Base-by-base conservation (phyloP, 2,329 filamentous ascomycete species). In the Scedosporium apiospermum region DNA sequence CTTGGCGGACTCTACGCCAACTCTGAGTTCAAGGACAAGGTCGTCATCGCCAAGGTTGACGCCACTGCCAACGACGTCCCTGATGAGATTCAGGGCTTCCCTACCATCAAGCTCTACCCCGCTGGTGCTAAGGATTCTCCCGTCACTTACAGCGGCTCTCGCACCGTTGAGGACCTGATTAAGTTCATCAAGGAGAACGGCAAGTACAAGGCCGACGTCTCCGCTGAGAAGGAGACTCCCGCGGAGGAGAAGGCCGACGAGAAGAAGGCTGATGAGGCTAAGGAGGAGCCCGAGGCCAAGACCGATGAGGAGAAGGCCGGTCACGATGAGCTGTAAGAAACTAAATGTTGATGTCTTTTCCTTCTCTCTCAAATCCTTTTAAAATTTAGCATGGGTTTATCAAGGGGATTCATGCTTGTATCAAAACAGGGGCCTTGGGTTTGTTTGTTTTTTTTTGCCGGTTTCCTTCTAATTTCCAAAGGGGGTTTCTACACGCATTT, bases 51-150 rank as follows among this genome's bases (percentile, higher is more conserved):
- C 78, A 99, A 99, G 88, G 88, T 99, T 69, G 95, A 99, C 73
- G 95, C 95, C 64, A 99, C 95, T 66, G 78, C 80, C 80, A 99
- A 99, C 81, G 95, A 99, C 71, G 91, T 98, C 64, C 95, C 95
- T 64, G 93, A 98, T 77, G 91, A 96, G 80, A 91, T 99, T 73
- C 86, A 91, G 77, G 95, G 95, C 67, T 99, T 99, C 89, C 95
- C 95, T 63, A 99, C 95, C 76, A 97, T 99, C 85, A 98, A 98
- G 86, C 86, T 99, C 69, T 99, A 87, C 89, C 86, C 91, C 67
- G 95, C 95, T 70, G 93, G 92, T 71, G 83, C 84, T 77, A 99
- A 99, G 87, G 82, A 84, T 72, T 81, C 86, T 69, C 90, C 95
- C 64, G 77, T 97, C 66, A 91, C 91, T 70, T 99, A 97, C 85